phyloP scores from a whole-genome alignment of 352 stramenopile genomes.

The Phytophthora syringae region DNA sequence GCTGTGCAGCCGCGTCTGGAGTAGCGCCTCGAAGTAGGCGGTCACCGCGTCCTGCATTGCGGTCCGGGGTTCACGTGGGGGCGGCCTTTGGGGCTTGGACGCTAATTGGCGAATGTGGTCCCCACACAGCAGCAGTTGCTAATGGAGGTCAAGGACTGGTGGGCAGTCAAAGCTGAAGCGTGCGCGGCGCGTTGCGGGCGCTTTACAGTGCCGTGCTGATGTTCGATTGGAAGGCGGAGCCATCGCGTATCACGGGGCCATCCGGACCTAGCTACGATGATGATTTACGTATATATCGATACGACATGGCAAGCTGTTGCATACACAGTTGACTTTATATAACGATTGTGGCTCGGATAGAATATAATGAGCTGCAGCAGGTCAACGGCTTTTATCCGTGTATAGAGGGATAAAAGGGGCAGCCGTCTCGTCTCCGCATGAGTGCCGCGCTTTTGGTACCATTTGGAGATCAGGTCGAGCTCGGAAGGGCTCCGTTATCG shows the following conservation, averaged over 20 bases:
- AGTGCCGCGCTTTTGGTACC: conserved; percentile 9
- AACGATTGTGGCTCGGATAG: not conserved
- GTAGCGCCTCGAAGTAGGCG: conserved; percentile 69
- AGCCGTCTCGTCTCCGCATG: not conserved
- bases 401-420: not conserved
- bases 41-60: conserved; percentile 53
- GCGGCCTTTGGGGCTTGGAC: not conserved
- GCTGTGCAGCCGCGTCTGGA: conserved; percentile 56
- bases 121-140: no score
- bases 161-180: not conserved
- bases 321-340: no score
- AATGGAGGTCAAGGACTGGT: no score
- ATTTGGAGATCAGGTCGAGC: conserved; percentile 8
- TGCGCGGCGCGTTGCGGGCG: conserved; percentile 19
- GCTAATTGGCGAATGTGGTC: conserved; percentile 19
- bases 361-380: not conserved
- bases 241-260: not conserved
- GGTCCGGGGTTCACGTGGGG: no score
- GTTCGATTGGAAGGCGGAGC: conserved; percentile 27
- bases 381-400: not conserved
- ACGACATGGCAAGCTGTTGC: no score
- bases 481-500: conserved; percentile 20
- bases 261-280: not conserved
- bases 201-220: conserved; percentile 20
- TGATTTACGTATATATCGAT: no score